Evolutionary conservation across 805 yeast species (phyloP).

Genomic region (Dipodascus albidus): DNA sequence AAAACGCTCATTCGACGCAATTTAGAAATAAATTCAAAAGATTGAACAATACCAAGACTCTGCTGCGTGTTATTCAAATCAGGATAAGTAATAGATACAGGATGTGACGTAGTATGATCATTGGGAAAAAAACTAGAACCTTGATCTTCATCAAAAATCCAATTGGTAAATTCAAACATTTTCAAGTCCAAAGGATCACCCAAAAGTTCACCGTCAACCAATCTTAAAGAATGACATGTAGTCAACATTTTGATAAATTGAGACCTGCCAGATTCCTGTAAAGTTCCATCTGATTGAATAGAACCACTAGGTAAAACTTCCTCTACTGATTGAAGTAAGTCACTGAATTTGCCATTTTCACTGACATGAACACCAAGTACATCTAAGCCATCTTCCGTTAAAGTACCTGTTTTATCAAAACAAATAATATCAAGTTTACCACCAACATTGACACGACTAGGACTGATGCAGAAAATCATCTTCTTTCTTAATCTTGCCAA

Average conservation of each 20-base stretch:
- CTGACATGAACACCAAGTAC: constrained; percentile 51
- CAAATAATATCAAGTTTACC: constrained; percentile 86
- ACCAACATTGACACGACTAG: constrained; percentile 90
- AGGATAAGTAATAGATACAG: background rate
- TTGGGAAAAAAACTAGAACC: constrained; percentile 4
- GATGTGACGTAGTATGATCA: background rate
- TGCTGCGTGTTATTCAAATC: background rate
- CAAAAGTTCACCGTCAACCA: constrained; percentile 64
- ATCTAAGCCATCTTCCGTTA: constrained; percentile 94
- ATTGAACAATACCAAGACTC: constrained; percentile 34
- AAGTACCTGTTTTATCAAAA: constrained; percentile 95
- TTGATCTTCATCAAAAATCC: constrained; percentile 63
- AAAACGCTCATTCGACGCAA: constrained; percentile 87
- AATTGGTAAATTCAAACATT: constrained; percentile 83
- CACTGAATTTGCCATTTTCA: constrained; percentile 12
- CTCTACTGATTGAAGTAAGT: constrained; percentile 7
- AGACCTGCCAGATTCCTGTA: constrained; percentile 21
- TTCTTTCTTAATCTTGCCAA: constrained; percentile 57
- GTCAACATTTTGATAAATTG: constrained; percentile 37
- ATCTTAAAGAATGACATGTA: constrained; percentile 78
- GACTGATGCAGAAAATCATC: constrained; percentile 80
- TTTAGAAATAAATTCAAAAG: constrained; percentile 75
- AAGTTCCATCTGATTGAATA: constrained; percentile 16
- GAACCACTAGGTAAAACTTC: constrained; percentile 4
- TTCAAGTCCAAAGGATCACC: constrained; percentile 93